These are phyloP conservation scores for Podila horticola DNA, from an alignment of 192 early-diverging fungal genomes.

Conservation along the genomic window DNA sequence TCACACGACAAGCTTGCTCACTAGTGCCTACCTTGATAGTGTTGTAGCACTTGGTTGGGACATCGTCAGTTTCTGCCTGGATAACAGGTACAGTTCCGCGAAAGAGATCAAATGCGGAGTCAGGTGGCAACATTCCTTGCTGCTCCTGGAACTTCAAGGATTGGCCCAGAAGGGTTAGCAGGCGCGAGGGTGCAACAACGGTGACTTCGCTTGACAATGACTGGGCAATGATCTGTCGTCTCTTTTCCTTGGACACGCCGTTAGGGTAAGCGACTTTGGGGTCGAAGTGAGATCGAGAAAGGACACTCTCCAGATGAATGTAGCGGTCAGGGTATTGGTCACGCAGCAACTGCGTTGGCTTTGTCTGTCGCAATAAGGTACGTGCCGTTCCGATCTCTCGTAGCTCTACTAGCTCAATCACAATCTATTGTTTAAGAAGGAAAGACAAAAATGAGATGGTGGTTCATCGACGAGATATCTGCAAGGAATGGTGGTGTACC, in stretches of 20 bases:
- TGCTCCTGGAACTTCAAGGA: slow-evolving; percentile 89
- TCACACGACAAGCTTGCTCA: too few species aligned
- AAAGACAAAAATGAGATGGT: background rate
- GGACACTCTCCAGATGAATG: slow-evolving; percentile 80
- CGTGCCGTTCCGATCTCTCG: slow-evolving; percentile 85
- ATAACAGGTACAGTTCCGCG: slow-evolving; percentile 70
- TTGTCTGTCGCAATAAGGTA: slow-evolving; percentile 87
- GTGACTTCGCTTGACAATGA: slow-evolving; percentile 72
- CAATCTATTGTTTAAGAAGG: slow-evolving; percentile 61
- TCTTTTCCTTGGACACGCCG: slow-evolving; percentile 73
- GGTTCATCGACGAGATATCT: background rate
- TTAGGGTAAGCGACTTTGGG: slow-evolving; percentile 76
- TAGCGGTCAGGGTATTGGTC: slow-evolving; percentile 83
- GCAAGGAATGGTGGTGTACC: slow-evolving; percentile 42
- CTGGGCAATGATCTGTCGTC: slow-evolving; percentile 80
- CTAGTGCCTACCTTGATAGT: slow-evolving; percentile 76
- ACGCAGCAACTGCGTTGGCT: slow-evolving; percentile 88
- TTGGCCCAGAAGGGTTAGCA: slow-evolving; percentile 89
- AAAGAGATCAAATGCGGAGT: slow-evolving; percentile 85
- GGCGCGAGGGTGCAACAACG: slow-evolving; percentile 77
- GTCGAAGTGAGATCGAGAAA: slow-evolving; percentile 78
- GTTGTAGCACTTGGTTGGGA: slow-evolving; percentile 74
- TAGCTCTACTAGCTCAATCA: slow-evolving; percentile 88
- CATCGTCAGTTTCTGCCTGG: slow-evolving; percentile 77
- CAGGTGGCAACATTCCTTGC: slow-evolving; percentile 78